Evolutionary conservation across 2,329 filamentous ascomycete genomes (phyloP).

Genomic region (Cordyceps cateniannulata): DNA sequence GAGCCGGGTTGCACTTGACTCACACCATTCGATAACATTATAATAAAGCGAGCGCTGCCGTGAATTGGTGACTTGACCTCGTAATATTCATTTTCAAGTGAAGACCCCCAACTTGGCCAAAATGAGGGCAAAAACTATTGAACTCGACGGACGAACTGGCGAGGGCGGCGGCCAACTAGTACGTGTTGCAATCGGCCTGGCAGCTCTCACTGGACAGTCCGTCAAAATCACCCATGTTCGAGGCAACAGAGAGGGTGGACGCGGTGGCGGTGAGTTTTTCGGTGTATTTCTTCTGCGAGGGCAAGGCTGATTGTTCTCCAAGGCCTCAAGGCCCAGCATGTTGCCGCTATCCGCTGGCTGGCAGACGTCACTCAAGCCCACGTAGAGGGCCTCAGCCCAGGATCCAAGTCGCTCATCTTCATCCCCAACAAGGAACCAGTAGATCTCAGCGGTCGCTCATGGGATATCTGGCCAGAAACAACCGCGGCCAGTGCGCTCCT

Average conservation of each 20-base stretch:
- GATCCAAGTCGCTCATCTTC: slow-evolving; percentile 45
- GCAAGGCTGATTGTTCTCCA: neutral
- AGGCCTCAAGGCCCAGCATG: slow-evolving; percentile 57
- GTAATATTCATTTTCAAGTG: neutral
- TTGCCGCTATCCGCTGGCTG: slow-evolving; percentile 48
- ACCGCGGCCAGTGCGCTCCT: slow-evolving; percentile 48
- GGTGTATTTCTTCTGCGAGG: neutral
- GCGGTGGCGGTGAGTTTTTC: slow-evolving; percentile 22
- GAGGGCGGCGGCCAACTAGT: slow-evolving; percentile 59
- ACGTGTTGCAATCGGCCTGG: slow-evolving; percentile 47
- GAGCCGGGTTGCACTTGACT: neutral
- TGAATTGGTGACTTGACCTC: neutral
- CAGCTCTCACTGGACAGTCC: slow-evolving; percentile 47
- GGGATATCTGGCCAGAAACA: slow-evolving; percentile 44
- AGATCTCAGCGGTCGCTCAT: slow-evolving; percentile 33
- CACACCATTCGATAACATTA: slow-evolving; percentile 1
- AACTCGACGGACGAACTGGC: slow-evolving; percentile 50
- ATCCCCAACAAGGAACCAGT: slow-evolving; percentile 33
- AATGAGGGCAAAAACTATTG: slow-evolving; percentile 30
- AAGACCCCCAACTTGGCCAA: neutral
- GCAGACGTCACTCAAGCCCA: slow-evolving; percentile 45
- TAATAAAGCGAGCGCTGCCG: neutral
- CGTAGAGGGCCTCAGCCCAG: slow-evolving; percentile 43
- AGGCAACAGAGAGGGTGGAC: slow-evolving; percentile 39
- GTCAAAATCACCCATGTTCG: slow-evolving; percentile 49